Base-by-base conservation (phyloP, 2,329 filamentous ascomycete genomes). In the Xylaria sp. region DNA sequence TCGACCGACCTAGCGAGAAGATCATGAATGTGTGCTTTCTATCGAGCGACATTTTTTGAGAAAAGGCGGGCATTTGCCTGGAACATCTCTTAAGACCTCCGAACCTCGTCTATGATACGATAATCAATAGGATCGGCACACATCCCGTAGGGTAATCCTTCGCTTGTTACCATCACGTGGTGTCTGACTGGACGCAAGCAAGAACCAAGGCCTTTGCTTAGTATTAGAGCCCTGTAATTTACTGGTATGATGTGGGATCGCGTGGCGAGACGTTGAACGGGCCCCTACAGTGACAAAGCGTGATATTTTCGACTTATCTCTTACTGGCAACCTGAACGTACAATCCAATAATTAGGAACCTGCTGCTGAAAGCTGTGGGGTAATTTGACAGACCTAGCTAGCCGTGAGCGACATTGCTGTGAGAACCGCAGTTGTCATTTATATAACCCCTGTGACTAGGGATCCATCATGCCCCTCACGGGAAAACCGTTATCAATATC, bases 191-290 rank as follows among this genome's bases (percentile, higher is more conserved):
- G 25, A 46, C 8, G n/a, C 12, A 48, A 32, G 12, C 30, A 32
- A 52, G 32, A 28, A 18, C 56, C 30, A 59, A 41, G n/a, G 25
- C 18, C 25, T 0, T 59, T 46, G 34, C 9, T 32, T 23, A 18
- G 56, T 46, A 18, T 39, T 60, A 28, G 32, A 4, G n/a, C 20
- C 57, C 20, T 50, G 50, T 50, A 50, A 50, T 39, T 12, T 52
- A 23, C 45, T 48, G 45, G 58, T 52, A 60, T 39, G 58, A 52
- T 34, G 25, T 32, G 58, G 23, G 20, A 41, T 41, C 20, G 32
- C 23, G 12, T 52, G 58, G 58, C 30, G 41, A 52, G 30, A 52
- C n/a, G 18, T 20, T 41, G 3, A 32, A n/a, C 6, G 25, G 39
- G 25, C 28, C 13, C 25, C 46, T 25, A 13, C 20, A 2, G 8